Conservation (phyloP, 2,329 filamentous ascomycete species). For the Aspergillus viridinutans region DNA sequence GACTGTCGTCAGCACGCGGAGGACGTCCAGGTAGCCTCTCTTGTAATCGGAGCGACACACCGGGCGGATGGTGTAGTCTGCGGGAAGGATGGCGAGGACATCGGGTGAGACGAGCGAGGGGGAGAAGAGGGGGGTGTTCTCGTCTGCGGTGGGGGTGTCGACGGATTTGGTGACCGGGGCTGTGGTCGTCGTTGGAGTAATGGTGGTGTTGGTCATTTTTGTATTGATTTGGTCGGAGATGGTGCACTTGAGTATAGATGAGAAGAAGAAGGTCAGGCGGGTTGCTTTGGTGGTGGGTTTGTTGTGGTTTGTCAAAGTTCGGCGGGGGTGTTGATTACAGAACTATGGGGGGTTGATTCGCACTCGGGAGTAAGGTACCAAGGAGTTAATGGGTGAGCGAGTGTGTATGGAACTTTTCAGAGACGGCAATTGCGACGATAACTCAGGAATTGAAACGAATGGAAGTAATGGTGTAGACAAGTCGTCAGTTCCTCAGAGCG, state of each 20-base stretch:
- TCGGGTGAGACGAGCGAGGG: constrained; percentile 70
- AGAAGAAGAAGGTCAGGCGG: not conserved
- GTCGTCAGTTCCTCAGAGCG: not conserved
- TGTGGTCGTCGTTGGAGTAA: not conserved
- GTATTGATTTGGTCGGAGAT: not conserved
- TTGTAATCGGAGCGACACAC: constrained; percentile 73
- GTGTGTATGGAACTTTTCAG: not conserved
- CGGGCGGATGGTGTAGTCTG: constrained; percentile 77
- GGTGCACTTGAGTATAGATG: constrained; percentile 3
- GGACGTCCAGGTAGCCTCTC: constrained; percentile 81
- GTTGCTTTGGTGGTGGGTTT: not conserved
- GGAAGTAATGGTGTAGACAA: not conserved
- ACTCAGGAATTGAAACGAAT: not conserved
- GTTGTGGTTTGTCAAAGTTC: not conserved
- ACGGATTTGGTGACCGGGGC: constrained; percentile 7
- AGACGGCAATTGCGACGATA: not conserved
- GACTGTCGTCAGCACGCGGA: constrained; percentile 87
- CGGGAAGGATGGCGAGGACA: constrained; percentile 68
- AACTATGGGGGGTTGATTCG: not conserved
- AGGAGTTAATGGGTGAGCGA: not conserved
- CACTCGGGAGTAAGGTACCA: not conserved
- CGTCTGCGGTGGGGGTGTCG: constrained; percentile 36
- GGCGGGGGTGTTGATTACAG: not conserved
- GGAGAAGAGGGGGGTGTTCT: constrained; percentile 67
- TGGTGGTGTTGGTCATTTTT: constrained; percentile 16